Base-by-base conservation (phyloP, 1,284 basidiomycete genomes). In the Thecaphora thlaspeos region DNA sequence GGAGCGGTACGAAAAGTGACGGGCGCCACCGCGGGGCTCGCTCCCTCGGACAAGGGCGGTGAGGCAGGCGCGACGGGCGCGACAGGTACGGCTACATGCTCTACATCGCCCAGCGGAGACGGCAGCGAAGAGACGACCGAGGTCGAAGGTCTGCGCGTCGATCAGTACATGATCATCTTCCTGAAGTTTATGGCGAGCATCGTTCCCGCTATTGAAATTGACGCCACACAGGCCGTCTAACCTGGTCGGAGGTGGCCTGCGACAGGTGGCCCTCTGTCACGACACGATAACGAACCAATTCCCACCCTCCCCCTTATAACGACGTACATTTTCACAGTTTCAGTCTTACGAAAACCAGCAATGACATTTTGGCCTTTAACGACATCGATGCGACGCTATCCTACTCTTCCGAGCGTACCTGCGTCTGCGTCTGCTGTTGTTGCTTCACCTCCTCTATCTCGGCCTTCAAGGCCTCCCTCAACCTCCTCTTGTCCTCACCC, bases 1-100 rank as follows among this genome's bases (percentile, higher is more conserved):
- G 81, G 81, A 15, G 82, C 82, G 41, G 88, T 92, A 72, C 83
- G 87, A 64, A 84, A 87, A 76, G 88, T 89, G 60, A 83, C 83
- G 4, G 85, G 87, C 57, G 78, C 55, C 32, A 51, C 52, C n/a
- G 56, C 37, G 8, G 18, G 9, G 7, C 8, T 45, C 18, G 51
- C 66, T 18, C 10, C 5, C 17, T 17, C 41, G 39, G 21, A 43
- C 47, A 39, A 30, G 28, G 28, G 14, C 14, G 14, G 28, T 14
- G 28, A 30, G 28, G 28, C 28, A 14, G 28, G 28, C 39, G 28
- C 23, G 41, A 5, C 14, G 15, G 28, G 43, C 24, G 17, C 30
- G 26, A 39, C 7, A n/a, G 19, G n/a, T n/a, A n/a, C n/a, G n/a
- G n/a, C n/a, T n/a, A n/a, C n/a, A n/a, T n/a, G n/a, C n/a, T 8